Evolutionary conservation across 2,329 filamentous ascomycete species (phyloP), one percentile per base, ranked within the genome.

Genomic region (Epichloe glyceriae): DNA sequence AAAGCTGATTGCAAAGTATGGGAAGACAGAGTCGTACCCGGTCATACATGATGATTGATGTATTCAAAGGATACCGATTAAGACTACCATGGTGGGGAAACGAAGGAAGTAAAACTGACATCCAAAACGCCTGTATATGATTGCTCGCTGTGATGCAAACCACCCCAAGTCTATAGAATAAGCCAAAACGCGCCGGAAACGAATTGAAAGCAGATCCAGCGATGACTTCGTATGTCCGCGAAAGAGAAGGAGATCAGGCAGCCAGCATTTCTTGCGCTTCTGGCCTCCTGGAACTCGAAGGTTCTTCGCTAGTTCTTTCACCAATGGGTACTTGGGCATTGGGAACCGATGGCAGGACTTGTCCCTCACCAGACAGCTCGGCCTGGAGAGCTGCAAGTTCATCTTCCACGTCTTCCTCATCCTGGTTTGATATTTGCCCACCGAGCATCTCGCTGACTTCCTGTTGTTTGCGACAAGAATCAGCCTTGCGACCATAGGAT

Each of bases 361-460:
- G 57, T 46, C 50, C 48, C 19, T 57, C 51, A 1, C 56, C 59
- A 7, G 59, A 48, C 33, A 70, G 52, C 50, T 70, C 66, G 54
- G 66, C 63, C 66, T 90, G 86, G 56, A 98, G 74, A 1, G 83
- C 84, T 50, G 86, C 88, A 49, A 98, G 73, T 70, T 98, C 93
- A 62, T 96, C 90, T 65, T 98, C 93, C 35, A 98, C 93, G 62
- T 96, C 93, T 62, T 97, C 91, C 67, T 98, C 93, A 67, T 98
- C 93, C 61, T 94, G 86, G 62, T 89, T 93, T 14, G 89, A 88
- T 72, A 98, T 90, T 59, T 84, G 82, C 12, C 86, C 86, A 35
- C 84, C 86, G 3, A 98, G 79, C 78, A 96, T 86, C 47, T 95
- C 88, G 69, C 85, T 93, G 59, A 98, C 79, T 73, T 98, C 91